Evolutionary conservation across 768 basidiomycete species (phyloP).

Genomic region (Bullera alba): DNA sequence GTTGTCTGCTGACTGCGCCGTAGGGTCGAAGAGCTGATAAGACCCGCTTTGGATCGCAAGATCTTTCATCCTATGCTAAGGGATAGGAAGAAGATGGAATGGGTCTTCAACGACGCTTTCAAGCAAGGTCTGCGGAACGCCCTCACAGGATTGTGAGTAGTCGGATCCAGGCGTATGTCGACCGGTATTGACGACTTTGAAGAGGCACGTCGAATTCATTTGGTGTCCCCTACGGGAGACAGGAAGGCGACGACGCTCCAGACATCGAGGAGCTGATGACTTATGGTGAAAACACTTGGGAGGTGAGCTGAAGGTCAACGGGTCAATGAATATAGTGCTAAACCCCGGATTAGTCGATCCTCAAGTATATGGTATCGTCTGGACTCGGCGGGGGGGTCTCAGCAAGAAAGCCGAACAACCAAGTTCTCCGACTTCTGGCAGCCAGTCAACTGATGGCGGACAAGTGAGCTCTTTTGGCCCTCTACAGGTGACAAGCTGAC

Average conservation of each 20-base stretch:
- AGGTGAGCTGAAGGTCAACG: slow-evolving; percentile 21
- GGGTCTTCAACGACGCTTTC: slow-evolving; percentile 32
- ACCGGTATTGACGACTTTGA: background rate
- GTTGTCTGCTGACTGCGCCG: background rate
- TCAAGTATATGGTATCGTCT: slow-evolving; percentile 97
- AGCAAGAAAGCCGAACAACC: slow-evolving; percentile 68
- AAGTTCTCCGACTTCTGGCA: slow-evolving; percentile 74
- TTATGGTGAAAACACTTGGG: slow-evolving; percentile 41
- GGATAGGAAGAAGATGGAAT: slow-evolving; percentile 19
- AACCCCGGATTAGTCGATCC: slow-evolving; percentile 61
- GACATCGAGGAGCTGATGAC: slow-evolving; percentile 23
- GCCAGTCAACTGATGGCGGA: slow-evolving; percentile 78
- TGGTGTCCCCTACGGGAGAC: slow-evolving; percentile 32
- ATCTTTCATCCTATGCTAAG: slow-evolving; percentile 18
- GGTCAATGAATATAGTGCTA: background rate
- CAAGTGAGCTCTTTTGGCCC: slow-evolving; percentile 52
- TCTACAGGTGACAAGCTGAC: background rate
- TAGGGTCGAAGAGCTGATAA: slow-evolving; percentile 20
- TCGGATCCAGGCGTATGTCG: background rate
- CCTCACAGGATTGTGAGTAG: slow-evolving; percentile 38
- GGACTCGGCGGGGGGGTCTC: slow-evolving; percentile 56
- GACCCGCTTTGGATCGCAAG: slow-evolving; percentile 23
- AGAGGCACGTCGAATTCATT: slow-evolving; percentile 40
- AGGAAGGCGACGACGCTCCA: slow-evolving; percentile 10
- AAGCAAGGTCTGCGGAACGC: slow-evolving; percentile 39